Evolutionary conservation across 140 eudicot species (phyloP).

Genomic region (Cichorium intybus): DNA sequence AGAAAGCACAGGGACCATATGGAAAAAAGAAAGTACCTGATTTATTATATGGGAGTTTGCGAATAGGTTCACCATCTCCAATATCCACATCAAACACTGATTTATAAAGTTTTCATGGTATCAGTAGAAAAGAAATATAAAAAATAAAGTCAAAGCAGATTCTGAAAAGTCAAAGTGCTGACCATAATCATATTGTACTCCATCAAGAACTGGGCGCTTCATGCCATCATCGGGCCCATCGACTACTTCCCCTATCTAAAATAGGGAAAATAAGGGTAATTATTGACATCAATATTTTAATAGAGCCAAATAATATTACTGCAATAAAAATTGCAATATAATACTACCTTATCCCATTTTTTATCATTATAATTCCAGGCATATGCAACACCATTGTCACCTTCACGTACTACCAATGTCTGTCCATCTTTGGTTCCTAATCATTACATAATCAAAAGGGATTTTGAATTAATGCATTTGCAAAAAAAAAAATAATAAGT

Average conservation of each 20-base stretch:
- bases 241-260: constrained; percentile 94
- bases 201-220: constrained; percentile 73
- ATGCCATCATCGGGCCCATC: constrained; percentile 94
- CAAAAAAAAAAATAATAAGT: too few species aligned
- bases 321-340: background rate
- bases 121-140: constrained; percentile 13
- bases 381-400: constrained; percentile 98
- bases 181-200: constrained; percentile 88
- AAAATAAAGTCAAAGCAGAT: constrained; percentile 3
- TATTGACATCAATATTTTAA: constrained; percentile 4
- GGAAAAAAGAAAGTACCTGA: constrained; percentile 57
- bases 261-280: background rate
- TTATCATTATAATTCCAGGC: constrained; percentile 81
- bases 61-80: constrained; percentile 96
- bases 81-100: constrained; percentile 97
- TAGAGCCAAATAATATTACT: constrained; percentile 15
- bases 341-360: constrained; percentile 87
- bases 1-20: background rate
- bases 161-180: constrained; percentile 35
- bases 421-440: constrained; percentile 95
- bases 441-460: constrained; percentile 29
- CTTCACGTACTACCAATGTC: constrained; percentile 90
- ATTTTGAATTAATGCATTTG: constrained; percentile 2
- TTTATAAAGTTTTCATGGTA: background rate
- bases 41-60: constrained; percentile 88